Conservation (phyloP, 345 rosid genomes). For the Cardiospermum halicacabum region DNA sequence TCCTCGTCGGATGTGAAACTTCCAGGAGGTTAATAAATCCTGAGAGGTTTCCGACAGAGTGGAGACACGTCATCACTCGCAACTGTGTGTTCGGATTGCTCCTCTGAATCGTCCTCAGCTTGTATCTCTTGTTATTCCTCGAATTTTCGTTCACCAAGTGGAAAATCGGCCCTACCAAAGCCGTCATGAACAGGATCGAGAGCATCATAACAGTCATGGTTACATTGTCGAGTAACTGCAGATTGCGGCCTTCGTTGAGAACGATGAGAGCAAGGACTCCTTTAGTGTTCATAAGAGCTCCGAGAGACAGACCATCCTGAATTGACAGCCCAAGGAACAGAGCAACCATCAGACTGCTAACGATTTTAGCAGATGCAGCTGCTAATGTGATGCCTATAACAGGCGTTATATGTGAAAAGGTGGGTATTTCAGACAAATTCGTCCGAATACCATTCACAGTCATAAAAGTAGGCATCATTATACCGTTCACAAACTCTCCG, state of each 20-base stretch:
- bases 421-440: neutral
- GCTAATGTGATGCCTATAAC: neutral
- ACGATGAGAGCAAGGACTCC: conserved; percentile 18
- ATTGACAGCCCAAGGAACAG: neutral
- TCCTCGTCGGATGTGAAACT: neutral
- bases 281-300: conserved; percentile 24
- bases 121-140: neutral
- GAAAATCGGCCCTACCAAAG: neutral
- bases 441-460: conserved; percentile 10
- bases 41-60: neutral
- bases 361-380: conserved; percentile 9
- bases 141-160: neutral
- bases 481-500: conserved; percentile 11
- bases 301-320: conserved; percentile 11
- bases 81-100: conserved; percentile 4
- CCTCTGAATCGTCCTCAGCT: neutral
- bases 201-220: neutral
- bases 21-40: conserved; percentile 11
- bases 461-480: conserved; percentile 13
- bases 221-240: conserved; percentile 6
- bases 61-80: conserved; percentile 3
- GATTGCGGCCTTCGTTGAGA: conserved; percentile 15
- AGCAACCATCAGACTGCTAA: conserved; percentile 7
- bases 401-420: neutral
- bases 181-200: neutral